Evolutionary conservation across 2,329 filamentous ascomycete species (phyloP).

Genomic region (Daldinia sp.): DNA sequence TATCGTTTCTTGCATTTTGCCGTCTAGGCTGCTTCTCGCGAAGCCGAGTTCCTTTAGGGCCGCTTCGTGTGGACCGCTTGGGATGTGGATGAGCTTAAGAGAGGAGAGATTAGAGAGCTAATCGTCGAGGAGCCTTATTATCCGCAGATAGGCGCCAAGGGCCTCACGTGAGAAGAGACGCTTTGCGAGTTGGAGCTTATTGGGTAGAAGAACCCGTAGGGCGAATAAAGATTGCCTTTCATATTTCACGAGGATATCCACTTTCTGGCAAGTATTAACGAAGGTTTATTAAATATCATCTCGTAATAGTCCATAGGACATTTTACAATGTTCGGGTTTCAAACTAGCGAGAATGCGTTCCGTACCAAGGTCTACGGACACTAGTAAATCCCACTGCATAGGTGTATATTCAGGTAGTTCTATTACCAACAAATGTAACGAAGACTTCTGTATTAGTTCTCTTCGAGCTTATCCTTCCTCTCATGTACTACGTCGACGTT

Average conservation of each 20-base stretch:
- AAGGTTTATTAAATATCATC: too few relatives aligned
- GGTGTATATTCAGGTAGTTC: not conserved
- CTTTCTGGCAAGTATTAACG: not conserved
- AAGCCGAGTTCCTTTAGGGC: not conserved
- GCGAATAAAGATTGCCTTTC: too few relatives aligned
- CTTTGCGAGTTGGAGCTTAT: not conserved
- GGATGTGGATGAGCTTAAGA: not conserved
- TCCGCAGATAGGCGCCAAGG: not conserved
- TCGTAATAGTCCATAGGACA: not conserved
- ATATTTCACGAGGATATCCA: not conserved
- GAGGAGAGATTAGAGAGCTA: not conserved
- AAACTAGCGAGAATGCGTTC: not conserved
- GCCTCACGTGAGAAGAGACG: not conserved
- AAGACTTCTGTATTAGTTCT: conserved; percentile 13
- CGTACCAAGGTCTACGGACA: not conserved
- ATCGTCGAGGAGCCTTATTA: not conserved
- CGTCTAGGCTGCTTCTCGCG: not conserved
- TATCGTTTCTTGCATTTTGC: not conserved
- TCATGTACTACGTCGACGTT: conserved; percentile 45
- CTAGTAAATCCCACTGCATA: not conserved
- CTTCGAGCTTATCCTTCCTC: conserved; percentile 40
- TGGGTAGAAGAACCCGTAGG: not conserved
- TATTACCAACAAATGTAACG: not conserved
- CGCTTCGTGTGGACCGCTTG: not conserved
- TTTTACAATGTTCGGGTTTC: not conserved